Evolutionary conservation across 805 yeast genomes (phyloP).

Genomic region (Monosporozyma unispora): DNA sequence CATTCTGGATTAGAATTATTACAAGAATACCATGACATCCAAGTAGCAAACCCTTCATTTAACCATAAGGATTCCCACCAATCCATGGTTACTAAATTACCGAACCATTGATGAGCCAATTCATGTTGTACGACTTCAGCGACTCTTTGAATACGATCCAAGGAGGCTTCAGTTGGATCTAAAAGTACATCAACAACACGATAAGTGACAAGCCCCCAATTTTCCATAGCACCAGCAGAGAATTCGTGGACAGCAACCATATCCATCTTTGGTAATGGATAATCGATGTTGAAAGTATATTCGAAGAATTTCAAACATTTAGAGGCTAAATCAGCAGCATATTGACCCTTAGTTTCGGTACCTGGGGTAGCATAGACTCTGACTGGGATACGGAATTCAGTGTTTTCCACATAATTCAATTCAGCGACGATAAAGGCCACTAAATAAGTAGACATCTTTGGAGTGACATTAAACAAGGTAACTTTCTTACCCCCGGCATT

Average conservation of each 20-base stretch:
- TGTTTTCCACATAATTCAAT: slow-evolving; percentile 49
- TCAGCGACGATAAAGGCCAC: slow-evolving; percentile 70
- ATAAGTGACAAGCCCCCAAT: slow-evolving; percentile 75
- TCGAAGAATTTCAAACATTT: slow-evolving; percentile 59
- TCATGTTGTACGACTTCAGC: slow-evolving; percentile 81
- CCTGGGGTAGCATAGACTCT: slow-evolving; percentile 53
- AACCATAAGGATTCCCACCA: slow-evolving; percentile 94
- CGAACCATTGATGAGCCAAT: slow-evolving; percentile 88
- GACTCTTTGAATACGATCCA: slow-evolving; percentile 46
- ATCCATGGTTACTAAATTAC: slow-evolving; percentile 80
- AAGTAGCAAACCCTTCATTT: slow-evolving; percentile 85
- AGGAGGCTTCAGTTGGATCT: slow-evolving; percentile 33
- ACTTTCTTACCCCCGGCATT: slow-evolving; percentile 31
- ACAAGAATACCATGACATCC: slow-evolving; percentile 50
- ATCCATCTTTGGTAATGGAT: slow-evolving; percentile 77
- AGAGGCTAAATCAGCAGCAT: slow-evolving; percentile 56
- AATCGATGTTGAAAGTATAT: slow-evolving; percentile 55
- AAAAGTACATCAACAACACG: slow-evolving; percentile 47
- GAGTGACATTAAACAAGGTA: slow-evolving; percentile 54
- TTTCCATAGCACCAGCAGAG: slow-evolving; percentile 85
- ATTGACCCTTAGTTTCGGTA: slow-evolving; percentile 51
- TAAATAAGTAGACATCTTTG: slow-evolving; percentile 63
- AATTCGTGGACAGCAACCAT: slow-evolving; percentile 64
- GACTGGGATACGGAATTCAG: slow-evolving; percentile 37
- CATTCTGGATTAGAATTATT: slow-evolving; percentile 69